Percentiles rank a stretch among this genome's conserved stretches.
phyloP scores from a whole-genome alignment of 768 basidiomycete genomes.

The Suillus decipiens region DNA sequence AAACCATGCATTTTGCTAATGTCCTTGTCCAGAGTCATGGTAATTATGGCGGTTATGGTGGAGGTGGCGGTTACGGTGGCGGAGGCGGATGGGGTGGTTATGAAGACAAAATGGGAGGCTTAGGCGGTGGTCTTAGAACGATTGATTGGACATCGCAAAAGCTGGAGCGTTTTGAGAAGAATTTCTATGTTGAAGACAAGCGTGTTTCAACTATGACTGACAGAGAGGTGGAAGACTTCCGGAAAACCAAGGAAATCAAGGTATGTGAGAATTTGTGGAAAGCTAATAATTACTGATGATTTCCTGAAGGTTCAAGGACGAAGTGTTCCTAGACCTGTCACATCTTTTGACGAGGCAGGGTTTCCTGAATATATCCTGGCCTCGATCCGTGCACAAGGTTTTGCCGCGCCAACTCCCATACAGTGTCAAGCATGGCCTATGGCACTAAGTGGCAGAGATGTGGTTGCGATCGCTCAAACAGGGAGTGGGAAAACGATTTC shows the following conservation, averaged over 20 bases:
- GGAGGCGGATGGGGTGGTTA: conserved; percentile 33
- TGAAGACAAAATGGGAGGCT: conserved; percentile 75
- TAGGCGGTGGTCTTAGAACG: conserved; percentile 78
- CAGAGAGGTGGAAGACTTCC: conserved; percentile 87
- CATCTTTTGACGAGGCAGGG: conserved; percentile 90
- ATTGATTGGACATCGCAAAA: conserved; percentile 83
- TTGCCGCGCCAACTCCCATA: conserved; percentile 87
- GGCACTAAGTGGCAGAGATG: conserved; percentile 92
- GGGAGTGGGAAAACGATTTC: conserved; percentile 99
- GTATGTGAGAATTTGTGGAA: conserved; percentile 37
- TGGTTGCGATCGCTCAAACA: conserved; percentile 97
- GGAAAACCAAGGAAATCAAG: conserved; percentile 83
- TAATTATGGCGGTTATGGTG: conserved; percentile 37
- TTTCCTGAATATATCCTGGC: conserved; percentile 97
- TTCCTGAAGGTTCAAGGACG: conserved; percentile 77
- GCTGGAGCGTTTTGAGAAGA: conserved; percentile 92
- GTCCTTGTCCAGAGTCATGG: conserved; percentile 27
- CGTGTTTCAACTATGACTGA: conserved; percentile 77
- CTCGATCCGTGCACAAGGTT: conserved; percentile 93
- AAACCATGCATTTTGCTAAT: conserved; percentile 7
- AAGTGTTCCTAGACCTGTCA: conserved; percentile 85
- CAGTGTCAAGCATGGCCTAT: conserved; percentile 99
- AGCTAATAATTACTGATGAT: conserved; percentile 6
- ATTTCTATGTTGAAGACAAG: conserved; percentile 94
- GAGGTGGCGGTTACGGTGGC: conserved; percentile 32